Percentiles rank a stretch among this genome's conserved stretches.
Conservation (phyloP, 1,284 basidiomycete genomes). For the Apiotrichum mycotoxinovorans region DNA sequence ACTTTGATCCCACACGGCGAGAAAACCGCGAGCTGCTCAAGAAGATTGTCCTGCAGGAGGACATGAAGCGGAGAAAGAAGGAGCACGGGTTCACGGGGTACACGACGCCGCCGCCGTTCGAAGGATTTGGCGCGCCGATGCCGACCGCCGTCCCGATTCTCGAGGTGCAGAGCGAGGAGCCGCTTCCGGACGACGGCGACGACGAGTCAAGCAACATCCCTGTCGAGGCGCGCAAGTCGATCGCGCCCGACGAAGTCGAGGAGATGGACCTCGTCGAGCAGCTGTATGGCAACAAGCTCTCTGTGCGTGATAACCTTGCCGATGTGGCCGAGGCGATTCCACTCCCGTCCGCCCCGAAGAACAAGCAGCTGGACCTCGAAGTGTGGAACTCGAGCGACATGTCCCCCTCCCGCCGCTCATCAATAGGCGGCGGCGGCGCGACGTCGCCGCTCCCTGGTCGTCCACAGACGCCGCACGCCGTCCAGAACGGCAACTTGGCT, state of each 20-base stretch:
- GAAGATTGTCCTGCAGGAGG: conserved; percentile 74
- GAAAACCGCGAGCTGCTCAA: conserved; percentile 81
- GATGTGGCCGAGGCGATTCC: conserved; percentile 77
- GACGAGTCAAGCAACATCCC: neutral
- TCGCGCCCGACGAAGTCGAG: conserved; percentile 59
- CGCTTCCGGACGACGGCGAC: neutral
- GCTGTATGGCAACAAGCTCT: conserved; percentile 73
- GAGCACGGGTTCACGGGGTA: conserved; percentile 25
- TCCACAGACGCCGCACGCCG: neutral
- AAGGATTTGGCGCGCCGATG: conserved; percentile 30
- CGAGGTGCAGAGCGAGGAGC: conserved; percentile 2
- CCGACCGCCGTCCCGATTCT: conserved; percentile 15
- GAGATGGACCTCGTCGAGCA: conserved; percentile 95
- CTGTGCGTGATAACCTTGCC: conserved; percentile 63
- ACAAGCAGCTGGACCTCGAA: conserved; percentile 78
- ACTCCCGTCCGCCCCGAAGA: conserved; percentile 74
- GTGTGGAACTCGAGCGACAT: conserved; percentile 58
- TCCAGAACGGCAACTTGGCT: conserved; percentile 7
- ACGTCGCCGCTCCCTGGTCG: neutral
- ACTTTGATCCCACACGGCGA: conserved; percentile 84
- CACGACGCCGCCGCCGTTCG: conserved; percentile 2
- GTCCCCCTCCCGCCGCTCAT: conserved; percentile 24
- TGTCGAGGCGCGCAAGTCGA: conserved; percentile 12
- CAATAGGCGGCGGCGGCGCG: conserved; percentile 13
- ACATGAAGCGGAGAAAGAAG: conserved; percentile 45